These are phyloP conservation scores for Fusarium tanahbumbuense DNA, from an alignment of 2,329 filamentous ascomycete species.

Conservation along the genomic window DNA sequence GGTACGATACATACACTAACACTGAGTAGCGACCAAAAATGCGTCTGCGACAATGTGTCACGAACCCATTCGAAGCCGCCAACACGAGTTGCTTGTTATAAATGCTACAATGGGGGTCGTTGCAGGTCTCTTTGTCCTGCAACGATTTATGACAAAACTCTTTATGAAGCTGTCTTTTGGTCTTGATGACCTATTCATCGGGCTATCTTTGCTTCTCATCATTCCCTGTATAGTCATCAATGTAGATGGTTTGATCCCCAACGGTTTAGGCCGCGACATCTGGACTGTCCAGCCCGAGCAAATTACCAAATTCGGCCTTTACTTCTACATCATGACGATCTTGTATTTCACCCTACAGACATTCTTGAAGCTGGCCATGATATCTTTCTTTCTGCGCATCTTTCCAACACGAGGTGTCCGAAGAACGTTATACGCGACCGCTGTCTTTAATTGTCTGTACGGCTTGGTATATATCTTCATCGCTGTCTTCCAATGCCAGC, in stretches of 20 bases:
- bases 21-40: not conserved
- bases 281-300: not conserved
- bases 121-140: not conserved
- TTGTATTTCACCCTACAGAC: not conserved
- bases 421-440: not conserved
- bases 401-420: not conserved
- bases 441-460: not conserved
- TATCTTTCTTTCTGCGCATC: not conserved
- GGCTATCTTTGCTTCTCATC: not conserved
- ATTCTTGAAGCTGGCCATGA: not conserved
- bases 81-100: not conserved
- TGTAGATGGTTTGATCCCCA: not conserved
- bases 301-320: not conserved
- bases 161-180: not conserved
- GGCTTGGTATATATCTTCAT: not conserved
- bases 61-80: not conserved
- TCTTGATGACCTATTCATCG: not conserved
- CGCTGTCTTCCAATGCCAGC: not conserved
- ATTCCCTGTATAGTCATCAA: not conserved
- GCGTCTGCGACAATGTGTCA: not conserved
- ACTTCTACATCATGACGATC: not conserved
- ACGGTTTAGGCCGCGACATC: not conserved
- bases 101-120: not conserved
- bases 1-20: not conserved
- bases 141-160: not conserved